A percentile compares a stretch with the other conserved stretches of the same genome.
These are phyloP conservation scores for Saussurea involucrata DNA, from an alignment of 129 eudicot species.

Conservation along the genomic window DNA sequence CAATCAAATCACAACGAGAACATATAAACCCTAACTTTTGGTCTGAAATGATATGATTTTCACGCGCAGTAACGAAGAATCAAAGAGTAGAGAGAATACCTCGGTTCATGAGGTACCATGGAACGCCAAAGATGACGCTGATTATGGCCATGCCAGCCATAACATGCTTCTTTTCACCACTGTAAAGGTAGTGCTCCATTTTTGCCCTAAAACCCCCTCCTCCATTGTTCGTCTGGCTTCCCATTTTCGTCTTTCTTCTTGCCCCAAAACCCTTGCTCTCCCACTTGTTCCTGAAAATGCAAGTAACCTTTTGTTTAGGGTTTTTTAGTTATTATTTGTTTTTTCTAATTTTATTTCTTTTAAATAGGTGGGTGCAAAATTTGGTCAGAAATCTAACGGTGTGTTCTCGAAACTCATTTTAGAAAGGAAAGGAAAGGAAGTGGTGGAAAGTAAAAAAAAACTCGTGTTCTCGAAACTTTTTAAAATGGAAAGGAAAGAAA, in stretches of 20 bases:
- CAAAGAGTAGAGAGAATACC: slow-evolving; percentile 35
- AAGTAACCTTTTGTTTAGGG: background rate
- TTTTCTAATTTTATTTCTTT: too few species aligned
- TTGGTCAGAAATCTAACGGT: too few species aligned
- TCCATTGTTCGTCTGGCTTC: slow-evolving; percentile 33
- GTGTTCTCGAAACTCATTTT: too few species aligned
- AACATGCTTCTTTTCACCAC: slow-evolving; percentile 96
- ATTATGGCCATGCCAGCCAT: slow-evolving; percentile 69
- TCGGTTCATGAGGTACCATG: slow-evolving; percentile 88
- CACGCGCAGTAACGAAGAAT: background rate
- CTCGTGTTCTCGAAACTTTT: too few species aligned
- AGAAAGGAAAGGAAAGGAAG: too few species aligned
- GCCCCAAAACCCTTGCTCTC: slow-evolving; percentile 17
- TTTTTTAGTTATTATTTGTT: background rate
- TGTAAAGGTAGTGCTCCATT: slow-evolving; percentile 69
- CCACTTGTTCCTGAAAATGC: background rate
- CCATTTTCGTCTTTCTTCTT: slow-evolving; percentile 32
- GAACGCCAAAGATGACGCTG: slow-evolving; percentile 65
- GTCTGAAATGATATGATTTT: background rate
- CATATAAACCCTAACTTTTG: background rate
- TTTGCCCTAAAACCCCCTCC: slow-evolving; percentile 65
- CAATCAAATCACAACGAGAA: background rate
- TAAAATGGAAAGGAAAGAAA: too few species aligned
- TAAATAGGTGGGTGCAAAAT: too few species aligned
- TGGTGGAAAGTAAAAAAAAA: too few species aligned